phyloP scores from a whole-genome alignment of 2,329 filamentous ascomycete genomes.

The Talaromyces islandicus region DNA sequence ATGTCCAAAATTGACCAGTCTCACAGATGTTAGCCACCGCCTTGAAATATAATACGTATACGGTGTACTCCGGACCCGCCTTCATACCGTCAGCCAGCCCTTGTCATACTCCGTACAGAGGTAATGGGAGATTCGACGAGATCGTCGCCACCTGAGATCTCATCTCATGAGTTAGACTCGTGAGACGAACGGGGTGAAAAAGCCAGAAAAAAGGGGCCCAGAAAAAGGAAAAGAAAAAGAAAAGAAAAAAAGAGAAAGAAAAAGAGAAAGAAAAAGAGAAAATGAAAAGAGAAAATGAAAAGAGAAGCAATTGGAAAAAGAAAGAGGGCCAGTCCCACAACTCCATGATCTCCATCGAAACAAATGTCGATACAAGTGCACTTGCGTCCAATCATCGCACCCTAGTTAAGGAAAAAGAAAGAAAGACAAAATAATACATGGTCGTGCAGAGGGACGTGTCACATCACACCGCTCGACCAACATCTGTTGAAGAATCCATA shows the following conservation, averaged over 20 bases:
- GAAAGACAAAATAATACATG: not conserved
- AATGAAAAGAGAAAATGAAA: not conserved
- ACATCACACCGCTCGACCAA: not conserved
- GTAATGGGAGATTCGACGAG: not conserved
- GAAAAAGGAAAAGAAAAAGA: no score
- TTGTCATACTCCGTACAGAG: not conserved
- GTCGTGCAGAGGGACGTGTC: not conserved
- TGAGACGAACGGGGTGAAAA: not conserved
- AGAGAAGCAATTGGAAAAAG: not conserved
- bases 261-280: not conserved
- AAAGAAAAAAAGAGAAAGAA: not conserved
- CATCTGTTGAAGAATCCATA: not conserved
- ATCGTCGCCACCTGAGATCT: not conserved
- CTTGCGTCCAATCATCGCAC: not conserved
- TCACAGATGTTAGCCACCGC: not conserved
- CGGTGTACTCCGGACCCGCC: not conserved
- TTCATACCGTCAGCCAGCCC: not conserved
- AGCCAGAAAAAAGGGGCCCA: not conserved
- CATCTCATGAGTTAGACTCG: not conserved
- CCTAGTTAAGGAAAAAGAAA: not conserved
- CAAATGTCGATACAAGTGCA: not conserved
- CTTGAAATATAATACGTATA: not conserved
- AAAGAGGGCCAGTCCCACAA: not conserved
- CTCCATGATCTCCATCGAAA: not conserved
- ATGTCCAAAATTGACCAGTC: not conserved